Conservation (phyloP, 1,139 yeast species). For the Geotrichum carabidarum region DNA sequence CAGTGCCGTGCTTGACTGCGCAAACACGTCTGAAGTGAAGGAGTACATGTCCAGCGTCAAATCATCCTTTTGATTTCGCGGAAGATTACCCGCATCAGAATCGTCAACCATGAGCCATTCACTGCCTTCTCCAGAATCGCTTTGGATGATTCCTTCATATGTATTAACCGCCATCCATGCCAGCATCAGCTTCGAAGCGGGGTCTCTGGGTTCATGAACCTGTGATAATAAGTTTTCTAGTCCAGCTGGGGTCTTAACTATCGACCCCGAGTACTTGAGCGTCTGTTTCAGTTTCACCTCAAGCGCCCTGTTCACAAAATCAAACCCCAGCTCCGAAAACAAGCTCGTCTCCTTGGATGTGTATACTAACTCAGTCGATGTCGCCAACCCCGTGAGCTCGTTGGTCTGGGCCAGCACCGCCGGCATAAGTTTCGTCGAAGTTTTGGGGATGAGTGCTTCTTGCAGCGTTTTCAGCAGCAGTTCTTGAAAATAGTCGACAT, state of each 20-base stretch:
- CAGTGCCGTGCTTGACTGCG: neutral
- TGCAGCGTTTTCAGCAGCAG: constrained; percentile 3
- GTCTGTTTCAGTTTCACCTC: constrained; percentile 6
- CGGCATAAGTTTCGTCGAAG: constrained; percentile 7
- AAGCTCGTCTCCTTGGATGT: neutral
- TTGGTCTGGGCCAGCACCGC: constrained; percentile 8
- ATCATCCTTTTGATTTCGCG: constrained; percentile 10
- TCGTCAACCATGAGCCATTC: constrained; percentile 16
- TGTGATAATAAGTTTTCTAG: constrained; percentile 10
- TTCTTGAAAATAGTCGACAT: constrained; percentile 9
- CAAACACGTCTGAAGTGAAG: constrained; percentile 7
- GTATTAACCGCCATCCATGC: constrained; percentile 30
- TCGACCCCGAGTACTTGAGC: constrained; percentile 1
- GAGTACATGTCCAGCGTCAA: constrained; percentile 13
- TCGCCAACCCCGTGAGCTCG: constrained; percentile 9
- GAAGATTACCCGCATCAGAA: neutral
- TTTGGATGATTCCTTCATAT: constrained; percentile 24
- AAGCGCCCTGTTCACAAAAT: neutral
- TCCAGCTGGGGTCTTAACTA: neutral
- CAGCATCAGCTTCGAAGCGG: constrained; percentile 17
- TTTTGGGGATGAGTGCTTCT: neutral
- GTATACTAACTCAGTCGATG: neutral
- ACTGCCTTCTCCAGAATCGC: constrained; percentile 12
- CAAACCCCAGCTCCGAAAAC: constrained; percentile 10
- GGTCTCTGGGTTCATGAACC: constrained; percentile 3